phyloP scores from a whole-genome alignment of 306 rosid genomes.

The Crotalaria pallida region DNA sequence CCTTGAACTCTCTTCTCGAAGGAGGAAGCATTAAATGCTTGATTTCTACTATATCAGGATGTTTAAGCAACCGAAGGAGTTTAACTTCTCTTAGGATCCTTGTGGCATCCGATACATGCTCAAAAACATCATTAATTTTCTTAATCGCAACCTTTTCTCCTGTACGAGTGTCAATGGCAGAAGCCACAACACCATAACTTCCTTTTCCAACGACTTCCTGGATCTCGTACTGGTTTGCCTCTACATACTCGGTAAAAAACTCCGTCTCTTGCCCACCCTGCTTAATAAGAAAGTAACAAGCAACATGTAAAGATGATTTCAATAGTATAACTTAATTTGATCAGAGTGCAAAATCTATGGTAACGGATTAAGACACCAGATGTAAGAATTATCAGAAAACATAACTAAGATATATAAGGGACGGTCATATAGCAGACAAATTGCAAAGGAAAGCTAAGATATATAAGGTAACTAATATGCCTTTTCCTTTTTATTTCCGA shows the following conservation, averaged over 20 bases:
- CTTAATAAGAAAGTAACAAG: slow-evolving; percentile 14
- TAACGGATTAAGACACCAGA: neutral
- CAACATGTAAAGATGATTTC: neutral
- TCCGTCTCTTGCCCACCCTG: slow-evolving; percentile 68
- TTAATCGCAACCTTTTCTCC: slow-evolving; percentile 92
- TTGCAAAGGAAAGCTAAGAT: too few relatives aligned
- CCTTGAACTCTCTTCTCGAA: slow-evolving; percentile 88
- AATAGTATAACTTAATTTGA: neutral
- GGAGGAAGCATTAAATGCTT: slow-evolving; percentile 98
- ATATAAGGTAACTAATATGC: too few relatives aligned
- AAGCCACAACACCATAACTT: slow-evolving; percentile 93
- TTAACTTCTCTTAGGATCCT: slow-evolving; percentile 91
- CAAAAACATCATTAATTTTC: slow-evolving; percentile 95
- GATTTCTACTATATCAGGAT: slow-evolving; percentile 93
- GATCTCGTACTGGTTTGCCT: slow-evolving; percentile 68
- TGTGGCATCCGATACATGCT: slow-evolving; percentile 98
- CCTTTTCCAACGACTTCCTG: slow-evolving; percentile 97
- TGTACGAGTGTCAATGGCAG: slow-evolving; percentile 73
- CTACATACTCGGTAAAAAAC: slow-evolving; percentile 95
- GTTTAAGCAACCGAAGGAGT: slow-evolving; percentile 91
- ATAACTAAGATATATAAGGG: neutral
- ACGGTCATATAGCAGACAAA: neutral
- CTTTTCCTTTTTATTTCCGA: neutral
- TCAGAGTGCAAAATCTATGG: neutral
- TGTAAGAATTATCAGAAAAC: neutral